Evolutionary conservation across 257 asterid species (phyloP).

Genomic region (Scutellaria minor): DNA sequence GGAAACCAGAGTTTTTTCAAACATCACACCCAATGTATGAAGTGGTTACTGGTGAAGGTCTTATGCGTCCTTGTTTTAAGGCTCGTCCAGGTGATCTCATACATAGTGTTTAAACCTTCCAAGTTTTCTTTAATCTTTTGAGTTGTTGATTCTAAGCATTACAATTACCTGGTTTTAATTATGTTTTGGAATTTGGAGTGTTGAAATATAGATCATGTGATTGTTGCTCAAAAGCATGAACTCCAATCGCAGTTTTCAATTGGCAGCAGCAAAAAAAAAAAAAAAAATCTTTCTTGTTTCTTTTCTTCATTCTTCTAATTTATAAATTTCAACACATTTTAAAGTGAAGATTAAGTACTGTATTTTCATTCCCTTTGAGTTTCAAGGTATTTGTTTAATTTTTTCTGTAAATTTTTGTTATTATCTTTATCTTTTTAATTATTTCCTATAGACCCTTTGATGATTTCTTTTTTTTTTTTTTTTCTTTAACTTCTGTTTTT

Average conservation of each 20-base stretch:
- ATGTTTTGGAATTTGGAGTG: not conserved
- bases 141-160: not conserved
- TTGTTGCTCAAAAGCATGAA: not conserved
- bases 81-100: slow-evolving; percentile 67
- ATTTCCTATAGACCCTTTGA: too few species aligned
- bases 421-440: too few species aligned
- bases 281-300: too few species aligned
- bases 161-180: not conserved
- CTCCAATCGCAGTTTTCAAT: slow-evolving; percentile 17
- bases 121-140: slow-evolving; percentile 12
- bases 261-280: not conserved
- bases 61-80: slow-evolving; percentile 92
- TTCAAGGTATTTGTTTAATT: too few species aligned
- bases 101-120: slow-evolving; percentile 25
- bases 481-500: too few species aligned
- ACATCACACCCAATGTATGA: slow-evolving; percentile 90
- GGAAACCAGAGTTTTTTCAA: slow-evolving; percentile 94
- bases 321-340: too few species aligned
- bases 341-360: too few species aligned
- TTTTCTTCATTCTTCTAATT: too few species aligned
- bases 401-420: too few species aligned
- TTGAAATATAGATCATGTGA: not conserved
- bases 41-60: slow-evolving; percentile 92
- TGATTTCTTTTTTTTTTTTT: too few species aligned
- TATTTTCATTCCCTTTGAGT: too few species aligned